Conservation (phyloP, 108 stramenopile genomes). For the Aurantiochytrium sp. region DNA sequence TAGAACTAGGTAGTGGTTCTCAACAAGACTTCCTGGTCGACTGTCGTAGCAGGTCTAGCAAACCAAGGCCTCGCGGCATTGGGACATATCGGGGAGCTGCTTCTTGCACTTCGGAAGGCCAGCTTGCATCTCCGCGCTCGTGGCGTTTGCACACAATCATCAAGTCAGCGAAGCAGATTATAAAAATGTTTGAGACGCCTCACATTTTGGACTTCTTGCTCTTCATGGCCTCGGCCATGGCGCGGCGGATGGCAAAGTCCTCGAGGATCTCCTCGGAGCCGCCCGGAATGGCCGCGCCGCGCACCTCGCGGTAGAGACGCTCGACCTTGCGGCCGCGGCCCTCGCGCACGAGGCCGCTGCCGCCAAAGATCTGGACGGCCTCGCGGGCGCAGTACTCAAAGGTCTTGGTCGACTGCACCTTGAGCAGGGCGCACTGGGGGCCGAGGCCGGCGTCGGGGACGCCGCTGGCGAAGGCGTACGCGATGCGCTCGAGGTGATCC, state of each 20-base stretch:
- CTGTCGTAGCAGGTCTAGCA: no score
- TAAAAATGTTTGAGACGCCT: neutral
- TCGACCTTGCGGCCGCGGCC: neutral
- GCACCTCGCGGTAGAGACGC: neutral
- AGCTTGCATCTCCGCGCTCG: no score
- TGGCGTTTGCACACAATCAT: no score
- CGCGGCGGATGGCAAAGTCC: constrained; percentile 16
- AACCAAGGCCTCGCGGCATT: no score
- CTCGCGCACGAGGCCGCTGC: neutral
- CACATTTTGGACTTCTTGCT: neutral
- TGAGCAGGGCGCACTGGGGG: constrained; percentile 12
- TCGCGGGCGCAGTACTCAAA: constrained; percentile 27
- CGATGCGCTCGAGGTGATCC: constrained; percentile 7
- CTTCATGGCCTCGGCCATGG: neutral
- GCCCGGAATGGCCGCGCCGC: neutral
- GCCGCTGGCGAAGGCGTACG: neutral
- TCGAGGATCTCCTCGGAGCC: neutral
- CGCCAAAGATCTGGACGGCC: neutral
- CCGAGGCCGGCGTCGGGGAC: neutral
- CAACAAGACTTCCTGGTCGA: no score
- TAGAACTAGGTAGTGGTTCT: no score
- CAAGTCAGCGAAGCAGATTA: neutral
- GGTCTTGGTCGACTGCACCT: constrained; percentile 9
- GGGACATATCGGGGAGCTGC: no score
- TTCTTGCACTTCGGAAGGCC: no score